Evolutionary conservation across 306 rosid species (phyloP), one percentile per base, ranked within the genome.

Genomic region (Canavalia gladiata): DNA sequence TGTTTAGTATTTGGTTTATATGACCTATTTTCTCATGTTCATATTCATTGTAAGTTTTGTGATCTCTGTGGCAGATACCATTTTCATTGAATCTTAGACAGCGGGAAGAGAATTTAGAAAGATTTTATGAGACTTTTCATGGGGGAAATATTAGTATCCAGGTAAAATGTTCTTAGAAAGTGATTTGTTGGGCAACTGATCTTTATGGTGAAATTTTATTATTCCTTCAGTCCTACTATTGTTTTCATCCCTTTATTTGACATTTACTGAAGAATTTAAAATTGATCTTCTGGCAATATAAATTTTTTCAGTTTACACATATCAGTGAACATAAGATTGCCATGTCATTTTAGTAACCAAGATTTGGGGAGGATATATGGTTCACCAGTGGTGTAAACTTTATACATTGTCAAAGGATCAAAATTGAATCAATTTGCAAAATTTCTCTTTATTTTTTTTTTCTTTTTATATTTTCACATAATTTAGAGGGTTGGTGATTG

Each of bases 51-150:
- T 6, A 37, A 45, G 41, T 74, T 54, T 69, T 70, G 72, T 58
- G 34, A 79, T 78, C 76, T 72, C 45, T 70, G 13, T 87, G 76
- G 75, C 89, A 95, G 98, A 90, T 95, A 76, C 97, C 97, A 34
- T 95, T 95, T 89, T 90, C 98, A 1, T 7, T 93, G 77, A 81
- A 76, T 73, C 84, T 95, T 81, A 89, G 84, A 78, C 86, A 90
- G 84, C 84, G 43, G 31, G 93, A 85, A 55, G 86, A 87, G 55
- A 90, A 85, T 80, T 84, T 81, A 6, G 97, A 89, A 85, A 91
- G 51, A 76, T 86, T 90, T 79, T 90, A 91, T 51, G 98, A 95
- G 88, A 95, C 99, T 49, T 95, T 91, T 87, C 99, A 95, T 86
- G 98, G 99, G 45, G 81, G 91, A 72, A 84, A 93, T 85, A 93